Conservation (phyloP, 768 basidiomycete genomes). For the Pleurotus cornucopiae region DNA sequence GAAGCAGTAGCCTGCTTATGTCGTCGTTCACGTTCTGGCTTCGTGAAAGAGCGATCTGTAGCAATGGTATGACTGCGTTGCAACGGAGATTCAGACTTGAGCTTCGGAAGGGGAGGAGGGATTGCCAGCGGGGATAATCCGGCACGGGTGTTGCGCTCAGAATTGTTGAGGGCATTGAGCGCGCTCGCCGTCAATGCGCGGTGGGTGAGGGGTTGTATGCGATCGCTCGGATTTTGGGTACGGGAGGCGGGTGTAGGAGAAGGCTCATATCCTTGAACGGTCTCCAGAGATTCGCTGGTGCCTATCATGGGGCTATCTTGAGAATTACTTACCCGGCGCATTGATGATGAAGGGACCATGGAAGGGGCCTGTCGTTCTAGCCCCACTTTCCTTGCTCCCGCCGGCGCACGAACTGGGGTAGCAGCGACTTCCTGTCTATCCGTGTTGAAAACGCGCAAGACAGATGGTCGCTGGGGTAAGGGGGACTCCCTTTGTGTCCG, state of each 20-base stretch:
- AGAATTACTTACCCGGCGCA: constrained; percentile 53
- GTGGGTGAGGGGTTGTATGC: constrained; percentile 6
- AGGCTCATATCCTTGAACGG: constrained; percentile 33
- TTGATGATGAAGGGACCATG: constrained; percentile 26
- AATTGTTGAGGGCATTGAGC: not conserved
- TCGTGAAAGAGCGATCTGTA: constrained; percentile 9
- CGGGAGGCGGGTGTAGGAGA: constrained; percentile 42
- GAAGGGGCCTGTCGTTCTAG: constrained; percentile 28
- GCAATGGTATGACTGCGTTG: constrained; percentile 17
- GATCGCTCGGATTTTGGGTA: constrained; percentile 10
- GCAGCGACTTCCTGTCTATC: not conserved
- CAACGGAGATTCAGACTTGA: constrained; percentile 52
- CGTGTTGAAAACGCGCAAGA: not conserved
- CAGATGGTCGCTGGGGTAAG: not conserved
- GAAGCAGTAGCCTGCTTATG: not conserved
- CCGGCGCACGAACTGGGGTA: not conserved
- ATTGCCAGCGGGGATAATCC: constrained; percentile 44
- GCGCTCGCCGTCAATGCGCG: constrained; percentile 1
- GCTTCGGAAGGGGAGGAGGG: constrained; percentile 53
- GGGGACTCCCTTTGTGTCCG: not conserved
- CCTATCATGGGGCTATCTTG: constrained; percentile 45
- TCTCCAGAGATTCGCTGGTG: constrained; percentile 41
- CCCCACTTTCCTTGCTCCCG: too few species aligned
- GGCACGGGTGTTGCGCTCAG: not conserved
- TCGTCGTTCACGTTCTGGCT: constrained; percentile 10